phyloP scores from a whole-genome alignment of 2,329 filamentous ascomycete species.

The Ascochyta rabiei region DNA sequence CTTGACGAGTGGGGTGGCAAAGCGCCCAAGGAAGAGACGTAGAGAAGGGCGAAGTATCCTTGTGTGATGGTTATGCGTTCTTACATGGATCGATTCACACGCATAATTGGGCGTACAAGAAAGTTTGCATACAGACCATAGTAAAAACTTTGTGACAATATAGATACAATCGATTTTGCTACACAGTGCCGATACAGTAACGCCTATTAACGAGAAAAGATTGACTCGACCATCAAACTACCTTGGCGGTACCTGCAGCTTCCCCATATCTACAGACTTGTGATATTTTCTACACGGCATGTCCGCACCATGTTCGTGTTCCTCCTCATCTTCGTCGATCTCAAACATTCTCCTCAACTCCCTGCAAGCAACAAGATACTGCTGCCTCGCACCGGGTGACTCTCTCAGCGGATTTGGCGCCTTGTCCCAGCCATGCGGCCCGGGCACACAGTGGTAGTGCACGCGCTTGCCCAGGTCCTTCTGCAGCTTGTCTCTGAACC shows the following conservation, averaged over 20 bases:
- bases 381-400: conserved; percentile 56
- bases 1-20: too few relatives aligned
- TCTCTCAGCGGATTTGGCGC: conserved; percentile 64
- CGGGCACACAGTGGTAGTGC: conserved; percentile 63
- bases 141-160: too few relatives aligned
- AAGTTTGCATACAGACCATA: too few relatives aligned
- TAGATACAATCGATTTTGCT: too few relatives aligned
- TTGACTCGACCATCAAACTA: not conserved
- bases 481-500: conserved; percentile 65
- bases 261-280: not conserved
- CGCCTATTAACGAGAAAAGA: too few relatives aligned
- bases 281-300: not conserved
- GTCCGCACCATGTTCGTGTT: not conserved
- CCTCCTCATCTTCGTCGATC: conserved; percentile 35
- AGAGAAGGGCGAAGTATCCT: too few relatives aligned
- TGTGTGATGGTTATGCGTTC: too few relatives aligned
- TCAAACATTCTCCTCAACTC: conserved; percentile 55
- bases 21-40: too few relatives aligned
- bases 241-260: not conserved
- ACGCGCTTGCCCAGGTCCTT: conserved; percentile 61
- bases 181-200: too few relatives aligned
- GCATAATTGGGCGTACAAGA: too few relatives aligned
- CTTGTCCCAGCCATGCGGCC: conserved; percentile 70
- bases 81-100: too few relatives aligned
- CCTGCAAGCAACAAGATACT: conserved; percentile 62